Evolutionary conservation across 2,329 filamentous ascomycete genomes (phyloP).

Genomic region (Cercospora nicotianae): DNA sequence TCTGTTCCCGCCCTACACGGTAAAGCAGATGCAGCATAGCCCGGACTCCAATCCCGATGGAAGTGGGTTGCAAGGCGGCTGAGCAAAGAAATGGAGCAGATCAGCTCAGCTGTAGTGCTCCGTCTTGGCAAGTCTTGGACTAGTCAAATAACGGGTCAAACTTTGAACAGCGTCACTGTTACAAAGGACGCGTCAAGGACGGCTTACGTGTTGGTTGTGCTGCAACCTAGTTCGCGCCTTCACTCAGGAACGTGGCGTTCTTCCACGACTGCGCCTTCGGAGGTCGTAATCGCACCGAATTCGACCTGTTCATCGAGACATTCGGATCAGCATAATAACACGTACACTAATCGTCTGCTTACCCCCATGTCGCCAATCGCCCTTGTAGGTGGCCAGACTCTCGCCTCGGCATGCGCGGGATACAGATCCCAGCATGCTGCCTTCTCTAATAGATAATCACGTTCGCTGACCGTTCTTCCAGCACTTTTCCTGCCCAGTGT

Average conservation of each 20-base stretch:
- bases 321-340: neutral
- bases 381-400: neutral
- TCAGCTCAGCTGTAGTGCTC: neutral
- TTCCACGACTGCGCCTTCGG: neutral
- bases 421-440: neutral
- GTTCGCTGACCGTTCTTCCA: constrained; percentile 1
- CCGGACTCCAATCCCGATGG: neutral
- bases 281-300: neutral
- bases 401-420: neutral
- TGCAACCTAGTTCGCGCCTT: no score
- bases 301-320: neutral
- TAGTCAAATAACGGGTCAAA: neutral
- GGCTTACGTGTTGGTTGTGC: no score
- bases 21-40: neutral
- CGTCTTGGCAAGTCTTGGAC: neutral
- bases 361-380: neutral
- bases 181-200: neutral
- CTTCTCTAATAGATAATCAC: neutral
- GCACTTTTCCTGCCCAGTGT: constrained; percentile 7
- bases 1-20: neutral
- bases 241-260: no score
- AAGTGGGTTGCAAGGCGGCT: neutral
- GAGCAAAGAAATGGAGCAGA: neutral
- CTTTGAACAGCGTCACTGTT: neutral
- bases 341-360: neutral